Percentiles rank a stretch among this genome's conserved stretches.
phyloP scores from a whole-genome alignment of 2,329 filamentous ascomycete genomes.

The Herpotrichia juniperi region DNA sequence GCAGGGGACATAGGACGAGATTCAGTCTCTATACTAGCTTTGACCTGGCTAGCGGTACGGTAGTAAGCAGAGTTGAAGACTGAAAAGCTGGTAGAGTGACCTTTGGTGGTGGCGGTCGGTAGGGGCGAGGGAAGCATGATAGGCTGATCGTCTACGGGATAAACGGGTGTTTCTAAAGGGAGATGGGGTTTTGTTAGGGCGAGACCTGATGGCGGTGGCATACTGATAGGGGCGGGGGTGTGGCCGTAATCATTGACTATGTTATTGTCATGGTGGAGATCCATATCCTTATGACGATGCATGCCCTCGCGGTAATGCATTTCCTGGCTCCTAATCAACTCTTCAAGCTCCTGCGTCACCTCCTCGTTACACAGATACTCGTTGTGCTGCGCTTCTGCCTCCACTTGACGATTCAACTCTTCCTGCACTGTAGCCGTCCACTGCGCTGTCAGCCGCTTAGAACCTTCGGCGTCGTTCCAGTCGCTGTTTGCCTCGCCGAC shows the following conservation, averaged over 20 bases:
- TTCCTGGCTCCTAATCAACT: too few species aligned
- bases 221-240: not conserved
- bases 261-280: too few species aligned
- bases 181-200: not conserved
- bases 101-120: not conserved
- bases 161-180: not conserved
- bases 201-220: too few species aligned
- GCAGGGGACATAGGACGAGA: slow-evolving; percentile 20
- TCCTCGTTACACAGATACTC: not conserved
- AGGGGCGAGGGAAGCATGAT: not conserved
- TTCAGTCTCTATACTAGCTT: slow-evolving; percentile 13
- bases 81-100: not conserved
- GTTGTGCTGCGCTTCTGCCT: not conserved
- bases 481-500: not conserved
- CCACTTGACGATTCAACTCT: not conserved
- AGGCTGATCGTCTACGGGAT: not conserved
- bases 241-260: too few species aligned
- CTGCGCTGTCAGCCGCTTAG: not conserved
- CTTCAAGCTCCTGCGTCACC: not conserved
- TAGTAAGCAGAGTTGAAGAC: not conserved
- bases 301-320: too few species aligned
- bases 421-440: not conserved
- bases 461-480: not conserved
- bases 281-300: too few species aligned
- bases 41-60: not conserved